Evolutionary conservation across 139 green algal species (phyloP), one percentile per base, ranked within the genome.

Genomic region (Auxenochlorella pyrenoidosa): DNA sequence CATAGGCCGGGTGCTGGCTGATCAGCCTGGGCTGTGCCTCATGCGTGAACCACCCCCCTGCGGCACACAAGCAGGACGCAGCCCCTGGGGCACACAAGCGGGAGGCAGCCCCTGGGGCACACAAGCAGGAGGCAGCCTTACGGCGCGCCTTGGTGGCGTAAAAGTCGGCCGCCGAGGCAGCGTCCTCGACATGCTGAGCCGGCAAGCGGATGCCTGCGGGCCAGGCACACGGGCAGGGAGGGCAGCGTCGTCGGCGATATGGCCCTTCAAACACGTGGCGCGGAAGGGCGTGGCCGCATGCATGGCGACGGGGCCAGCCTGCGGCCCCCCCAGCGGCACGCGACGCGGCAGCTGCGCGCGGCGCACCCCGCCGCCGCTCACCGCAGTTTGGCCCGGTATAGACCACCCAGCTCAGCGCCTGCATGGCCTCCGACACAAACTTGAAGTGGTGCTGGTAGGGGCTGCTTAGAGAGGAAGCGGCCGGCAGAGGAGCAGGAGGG

Each of bases 131-230:
- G n/a, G n/a, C n/a, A n/a, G n/a, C n/a, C n/a, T n/a, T 18, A 60
- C 4, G 24, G 12, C 40, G 8, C 76, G 94, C 88, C 90, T 99
- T 99, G 91, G 98, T 99, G 43, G 94, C 88, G 66, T 93, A 99
- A 84, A 99, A 99, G 86, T 99, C 95, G 6, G 97, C 95, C 26
- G 89, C 86, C 30, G 95, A 91, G 94, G 91, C 97, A 41, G 54
- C 86, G 59, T 99, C 96, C 10, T 94, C 88, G 22, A 99, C 94
- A 54, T 97, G 94, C 90, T 95, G 91, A 0, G 90, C 79, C 8
- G 97, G 97, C 26, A 92, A 77, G 26, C 76, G 90, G 87, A 99
- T 93, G 59, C 95, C 96, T 95, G 90, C 87, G 71, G 28, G 0
- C 22, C 2, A 75, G 51, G 36, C 24, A n/a, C n/a, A n/a, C n/a